Conservation (phyloP, 805 yeast genomes). For the Saturnispora gosingensis region DNA sequence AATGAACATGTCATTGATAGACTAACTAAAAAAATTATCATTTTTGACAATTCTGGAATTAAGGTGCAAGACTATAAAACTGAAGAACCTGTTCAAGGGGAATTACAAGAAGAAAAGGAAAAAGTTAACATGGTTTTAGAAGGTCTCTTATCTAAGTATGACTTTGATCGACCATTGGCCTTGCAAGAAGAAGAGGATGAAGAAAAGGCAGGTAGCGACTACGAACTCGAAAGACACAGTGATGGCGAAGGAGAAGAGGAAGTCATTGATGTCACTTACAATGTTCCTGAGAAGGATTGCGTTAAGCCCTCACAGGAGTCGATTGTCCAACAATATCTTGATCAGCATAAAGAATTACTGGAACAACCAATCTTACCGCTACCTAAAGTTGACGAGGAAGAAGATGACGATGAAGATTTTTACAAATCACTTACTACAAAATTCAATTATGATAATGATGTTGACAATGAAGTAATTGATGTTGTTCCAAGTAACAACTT, state of each 20-base stretch:
- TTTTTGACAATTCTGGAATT: slow-evolving; percentile 21
- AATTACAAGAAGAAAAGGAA: slow-evolving; percentile 35
- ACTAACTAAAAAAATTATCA: slow-evolving; percentile 19
- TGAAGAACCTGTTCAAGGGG: slow-evolving; percentile 12
- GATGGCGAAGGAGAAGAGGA: slow-evolving; percentile 14
- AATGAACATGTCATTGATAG: slow-evolving; percentile 72
- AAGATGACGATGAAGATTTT: slow-evolving; percentile 19
- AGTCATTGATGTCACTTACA: slow-evolving; percentile 19
- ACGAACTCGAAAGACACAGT: slow-evolving; percentile 35
- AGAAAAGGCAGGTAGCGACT: slow-evolving; percentile 26
- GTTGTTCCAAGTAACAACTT: not conserved
- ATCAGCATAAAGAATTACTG: slow-evolving; percentile 5
- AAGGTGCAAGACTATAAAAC: slow-evolving; percentile 5
- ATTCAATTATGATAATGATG: slow-evolving; percentile 22
- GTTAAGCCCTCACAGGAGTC: slow-evolving; percentile 14
- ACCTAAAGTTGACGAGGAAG: slow-evolving; percentile 1
- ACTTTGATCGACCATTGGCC: slow-evolving; percentile 44
- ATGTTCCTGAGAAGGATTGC: slow-evolving; percentile 20
- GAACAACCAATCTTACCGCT: slow-evolving; percentile 9
- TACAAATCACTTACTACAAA: slow-evolving; percentile 17
- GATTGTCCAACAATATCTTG: slow-evolving; percentile 22
- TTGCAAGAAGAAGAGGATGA: slow-evolving; percentile 27
- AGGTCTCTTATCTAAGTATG: slow-evolving; percentile 36
- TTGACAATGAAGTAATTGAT: slow-evolving; percentile 16
- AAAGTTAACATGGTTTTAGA: slow-evolving; percentile 40